These are phyloP conservation scores for Arthrobotrys conoides DNA, from an alignment of 2,329 filamentous ascomycete genomes.

Conservation along the genomic window DNA sequence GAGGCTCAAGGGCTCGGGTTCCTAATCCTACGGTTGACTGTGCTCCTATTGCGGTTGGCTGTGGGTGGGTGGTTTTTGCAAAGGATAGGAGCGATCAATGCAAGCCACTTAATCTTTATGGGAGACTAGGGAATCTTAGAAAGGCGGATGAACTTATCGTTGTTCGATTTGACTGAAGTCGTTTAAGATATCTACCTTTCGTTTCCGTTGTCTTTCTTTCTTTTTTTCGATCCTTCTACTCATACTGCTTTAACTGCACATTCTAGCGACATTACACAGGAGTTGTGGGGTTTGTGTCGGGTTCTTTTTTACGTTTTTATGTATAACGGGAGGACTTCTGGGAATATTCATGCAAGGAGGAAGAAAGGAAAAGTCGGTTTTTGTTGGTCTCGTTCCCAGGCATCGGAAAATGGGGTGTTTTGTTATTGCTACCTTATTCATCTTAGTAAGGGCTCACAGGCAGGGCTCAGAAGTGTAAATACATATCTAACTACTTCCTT, in stretches of 20 bases:
- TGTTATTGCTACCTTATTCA: background rate
- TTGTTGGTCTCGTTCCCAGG: too few species aligned
- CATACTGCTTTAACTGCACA: background rate
- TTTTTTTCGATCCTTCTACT: background rate
- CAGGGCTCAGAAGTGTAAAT: background rate
- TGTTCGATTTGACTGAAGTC: slow-evolving; percentile 48
- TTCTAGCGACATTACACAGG: slow-evolving; percentile 20
- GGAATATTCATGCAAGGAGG: background rate
- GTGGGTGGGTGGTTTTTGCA: slow-evolving; percentile 56
- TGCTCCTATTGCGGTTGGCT: slow-evolving; percentile 48
- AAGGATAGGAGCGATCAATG: slow-evolving; percentile 55
- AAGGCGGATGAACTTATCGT: slow-evolving; percentile 55
- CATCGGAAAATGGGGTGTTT: too few species aligned
- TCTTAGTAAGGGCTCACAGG: slow-evolving; percentile 6
- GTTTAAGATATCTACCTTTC: background rate
- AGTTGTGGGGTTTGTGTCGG: background rate
- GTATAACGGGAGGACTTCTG: background rate
- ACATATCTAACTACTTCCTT: background rate
- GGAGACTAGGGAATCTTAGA: slow-evolving; percentile 43
- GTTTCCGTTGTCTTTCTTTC: background rate
- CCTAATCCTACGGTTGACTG: slow-evolving; percentile 49
- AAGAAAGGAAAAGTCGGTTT: slow-evolving; percentile 1
- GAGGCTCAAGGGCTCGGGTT: slow-evolving; percentile 18
- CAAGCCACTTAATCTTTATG: slow-evolving; percentile 49
- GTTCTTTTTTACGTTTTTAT: slow-evolving; percentile 3